Evolutionary conservation across 768 basidiomycete genomes (phyloP).

Genomic region (Neoboletus brunneissimus): DNA sequence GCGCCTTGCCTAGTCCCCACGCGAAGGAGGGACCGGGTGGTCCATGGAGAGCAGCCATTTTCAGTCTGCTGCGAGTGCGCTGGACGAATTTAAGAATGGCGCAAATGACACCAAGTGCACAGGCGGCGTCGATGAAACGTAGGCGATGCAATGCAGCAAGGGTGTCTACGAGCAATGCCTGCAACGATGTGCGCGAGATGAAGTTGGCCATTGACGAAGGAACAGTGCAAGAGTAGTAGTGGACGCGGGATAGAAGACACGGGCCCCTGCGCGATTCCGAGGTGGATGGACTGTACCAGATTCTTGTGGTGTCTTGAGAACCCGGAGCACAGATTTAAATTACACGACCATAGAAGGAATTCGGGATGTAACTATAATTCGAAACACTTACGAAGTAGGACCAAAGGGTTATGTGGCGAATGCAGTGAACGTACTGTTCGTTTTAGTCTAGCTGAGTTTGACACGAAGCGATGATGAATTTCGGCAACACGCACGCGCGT

Average conservation of each 20-base stretch:
- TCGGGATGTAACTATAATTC: too few species aligned
- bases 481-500: too few species aligned
- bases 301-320: not conserved
- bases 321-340: not conserved
- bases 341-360: too few species aligned
- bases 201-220: not conserved
- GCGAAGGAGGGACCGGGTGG: slow-evolving; percentile 17
- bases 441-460: too few species aligned
- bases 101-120: not conserved
- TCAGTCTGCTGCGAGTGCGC: not conserved
- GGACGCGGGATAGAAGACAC: not conserved
- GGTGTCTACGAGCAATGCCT: not conserved
- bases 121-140: slow-evolving; percentile 4
- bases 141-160: not conserved
- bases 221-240: too few species aligned
- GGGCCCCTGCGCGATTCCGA: too few species aligned
- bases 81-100: slow-evolving; percentile 6
- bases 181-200: not conserved
- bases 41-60: slow-evolving; percentile 22
- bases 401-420: too few species aligned
- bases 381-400: too few species aligned
- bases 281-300: too few species aligned
- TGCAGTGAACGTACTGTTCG: too few species aligned
- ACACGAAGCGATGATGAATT: too few species aligned
- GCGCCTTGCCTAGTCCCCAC: slow-evolving; percentile 11